These are phyloP conservation scores for Candida tetrigidarum DNA, from an alignment of 1,139 yeast species.

Conservation along the genomic window DNA sequence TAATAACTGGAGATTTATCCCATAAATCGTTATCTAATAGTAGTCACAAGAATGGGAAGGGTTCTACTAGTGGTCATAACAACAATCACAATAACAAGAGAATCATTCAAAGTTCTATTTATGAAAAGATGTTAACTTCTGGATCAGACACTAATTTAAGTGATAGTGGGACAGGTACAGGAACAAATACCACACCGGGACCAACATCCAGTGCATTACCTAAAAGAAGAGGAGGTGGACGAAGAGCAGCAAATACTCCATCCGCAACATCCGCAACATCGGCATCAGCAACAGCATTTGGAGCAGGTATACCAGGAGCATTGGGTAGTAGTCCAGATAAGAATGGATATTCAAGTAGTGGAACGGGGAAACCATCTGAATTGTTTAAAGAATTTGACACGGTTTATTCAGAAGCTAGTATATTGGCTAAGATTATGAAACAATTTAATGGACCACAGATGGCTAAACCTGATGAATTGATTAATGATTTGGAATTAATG, in stretches of 20 bases:
- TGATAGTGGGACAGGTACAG: conserved; percentile 17
- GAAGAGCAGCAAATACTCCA: conserved; percentile 11
- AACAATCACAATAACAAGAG: conserved; percentile 33
- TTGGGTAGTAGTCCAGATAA: no score
- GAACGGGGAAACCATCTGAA: conserved; percentile 9
- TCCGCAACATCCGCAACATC: not conserved
- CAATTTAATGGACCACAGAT: conserved; percentile 48
- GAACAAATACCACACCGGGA: conserved; percentile 16
- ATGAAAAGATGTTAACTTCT: conserved; percentile 41
- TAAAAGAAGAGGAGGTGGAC: conserved; percentile 10
- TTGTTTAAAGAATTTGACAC: conserved; percentile 16
- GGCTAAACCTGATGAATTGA: conserved; percentile 39
- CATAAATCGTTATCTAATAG: conserved; percentile 24
- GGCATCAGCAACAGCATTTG: no score
- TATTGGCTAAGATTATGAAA: conserved; percentile 50
- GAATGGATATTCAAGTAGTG: not conserved
- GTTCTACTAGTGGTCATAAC: conserved; percentile 19
- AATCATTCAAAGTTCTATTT: conserved; percentile 45
- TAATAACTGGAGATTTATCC: conserved; percentile 46
- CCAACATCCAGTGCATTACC: not conserved
- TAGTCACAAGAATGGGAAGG: conserved; percentile 6
- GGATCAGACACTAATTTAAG: conserved; percentile 45
- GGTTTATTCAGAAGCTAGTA: conserved; percentile 39
- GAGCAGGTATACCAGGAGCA: no score
- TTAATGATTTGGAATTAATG: conserved; percentile 40